Percentiles rank a stretch among this genome's conserved stretches.
phyloP scores from a whole-genome alignment of 495 filamentous ascomycete genomes.

The Xylaria cubensis region DNA sequence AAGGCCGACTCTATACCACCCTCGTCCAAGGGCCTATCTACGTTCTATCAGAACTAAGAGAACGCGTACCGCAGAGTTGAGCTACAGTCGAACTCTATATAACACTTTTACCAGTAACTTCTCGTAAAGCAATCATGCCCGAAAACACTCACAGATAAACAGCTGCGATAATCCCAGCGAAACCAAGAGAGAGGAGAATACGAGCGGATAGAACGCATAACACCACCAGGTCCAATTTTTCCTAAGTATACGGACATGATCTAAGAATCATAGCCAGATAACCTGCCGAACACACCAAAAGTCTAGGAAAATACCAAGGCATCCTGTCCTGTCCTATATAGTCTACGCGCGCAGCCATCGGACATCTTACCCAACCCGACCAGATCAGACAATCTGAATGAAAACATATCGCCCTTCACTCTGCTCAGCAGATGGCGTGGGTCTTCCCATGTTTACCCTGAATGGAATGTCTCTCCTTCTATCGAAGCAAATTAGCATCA shows the following conservation, averaged over 20 bases:
- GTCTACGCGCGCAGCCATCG: slow-evolving; percentile 10
- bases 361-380: slow-evolving; percentile 1
- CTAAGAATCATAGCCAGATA: not conserved
- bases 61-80: not conserved
- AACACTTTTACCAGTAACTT: not conserved
- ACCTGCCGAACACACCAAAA: slow-evolving; percentile 11
- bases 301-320: slow-evolving; percentile 4
- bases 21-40: not conserved
- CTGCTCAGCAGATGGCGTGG: slow-evolving; percentile 72
- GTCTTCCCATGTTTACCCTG: slow-evolving; percentile 91
- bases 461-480: slow-evolving; percentile 80
- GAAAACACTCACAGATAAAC: not conserved
- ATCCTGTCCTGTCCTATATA: not conserved
- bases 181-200: not conserved
- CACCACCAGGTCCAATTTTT: not conserved
- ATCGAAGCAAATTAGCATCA: not conserved
- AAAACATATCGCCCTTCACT: not conserved
- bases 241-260: not conserved
- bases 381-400: not conserved
- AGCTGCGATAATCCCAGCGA: not conserved
- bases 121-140: not conserved
- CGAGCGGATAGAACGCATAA: not conserved
- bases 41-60: not conserved
- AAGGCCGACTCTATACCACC: not conserved
- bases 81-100: not conserved